These are phyloP conservation scores for Circinella minor DNA, from an alignment of 371 early-diverging fungal genomes.

Conservation along the genomic window DNA sequence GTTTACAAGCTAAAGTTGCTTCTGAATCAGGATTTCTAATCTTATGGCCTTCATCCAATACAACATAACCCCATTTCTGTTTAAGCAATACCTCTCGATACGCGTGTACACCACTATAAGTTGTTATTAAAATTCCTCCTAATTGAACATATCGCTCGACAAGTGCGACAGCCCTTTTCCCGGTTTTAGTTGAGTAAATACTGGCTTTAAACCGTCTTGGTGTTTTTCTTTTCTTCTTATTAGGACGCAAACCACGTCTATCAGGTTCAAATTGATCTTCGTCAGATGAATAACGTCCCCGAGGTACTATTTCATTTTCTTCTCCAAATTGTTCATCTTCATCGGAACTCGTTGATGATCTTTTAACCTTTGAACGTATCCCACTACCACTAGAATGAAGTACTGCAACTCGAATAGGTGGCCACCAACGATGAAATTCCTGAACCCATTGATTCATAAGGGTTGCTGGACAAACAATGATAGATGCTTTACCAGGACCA, in stretches of 20 bases:
- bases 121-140: conserved; percentile 89
- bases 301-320: conserved; percentile 19
- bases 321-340: too few species aligned
- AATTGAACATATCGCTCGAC: conserved; percentile 39
- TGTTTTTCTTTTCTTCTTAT: conserved; percentile 23
- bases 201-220: conserved; percentile 24
- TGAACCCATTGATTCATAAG: conserved; percentile 96
- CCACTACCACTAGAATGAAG: conserved; percentile 87
- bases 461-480: conserved; percentile 96
- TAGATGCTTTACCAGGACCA: conserved; percentile 57
- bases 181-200: conserved; percentile 43
- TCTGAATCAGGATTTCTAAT: conserved; percentile 95
- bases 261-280: conserved; percentile 47
- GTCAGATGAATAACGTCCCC: conserved; percentile 33
- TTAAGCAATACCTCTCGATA: conserved; percentile 70
- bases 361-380: conserved; percentile 36
- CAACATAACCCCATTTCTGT: conserved; percentile 87
- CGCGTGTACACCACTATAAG: conserved; percentile 82
- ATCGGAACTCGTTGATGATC: neutral
- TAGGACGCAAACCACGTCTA: conserved; percentile 33
- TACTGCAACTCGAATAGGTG: conserved; percentile 89
- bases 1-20: conserved; percentile 87
- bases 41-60: conserved; percentile 98
- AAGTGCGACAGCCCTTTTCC: conserved; percentile 37
- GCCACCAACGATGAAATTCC: conserved; percentile 96